These are phyloP conservation scores for Phytophthora multivora DNA, from an alignment of 352 stramenopile genomes.

Conservation along the genomic window DNA sequence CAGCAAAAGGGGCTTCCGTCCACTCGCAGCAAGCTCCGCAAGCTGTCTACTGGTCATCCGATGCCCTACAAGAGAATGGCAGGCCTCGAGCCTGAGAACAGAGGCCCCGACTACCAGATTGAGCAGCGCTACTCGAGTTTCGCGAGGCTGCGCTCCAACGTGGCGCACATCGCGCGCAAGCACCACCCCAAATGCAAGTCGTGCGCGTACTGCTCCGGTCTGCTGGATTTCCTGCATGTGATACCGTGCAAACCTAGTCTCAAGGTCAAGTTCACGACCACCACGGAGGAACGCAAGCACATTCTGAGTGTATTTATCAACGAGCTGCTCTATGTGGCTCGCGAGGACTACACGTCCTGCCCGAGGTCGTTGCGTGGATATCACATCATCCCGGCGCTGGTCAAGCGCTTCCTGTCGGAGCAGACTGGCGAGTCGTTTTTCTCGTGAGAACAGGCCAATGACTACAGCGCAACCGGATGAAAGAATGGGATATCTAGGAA, in stretches of 20 bases:
- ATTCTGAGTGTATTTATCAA: constrained; percentile 54
- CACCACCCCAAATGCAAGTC: constrained; percentile 48
- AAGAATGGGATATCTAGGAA: not conserved
- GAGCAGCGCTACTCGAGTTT: constrained; percentile 76
- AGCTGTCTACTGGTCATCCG: constrained; percentile 22
- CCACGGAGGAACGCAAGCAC: constrained; percentile 45
- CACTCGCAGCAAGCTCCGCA: constrained; percentile 18
- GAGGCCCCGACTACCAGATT: constrained; percentile 59
- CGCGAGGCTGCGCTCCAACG: constrained; percentile 46
- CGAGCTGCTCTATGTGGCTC: constrained; percentile 35
- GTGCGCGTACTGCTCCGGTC: constrained; percentile 52
- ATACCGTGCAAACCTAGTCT: constrained; percentile 48
- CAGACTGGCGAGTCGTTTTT: constrained; percentile 58
- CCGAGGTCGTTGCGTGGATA: constrained; percentile 41
- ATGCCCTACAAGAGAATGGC: not conserved
- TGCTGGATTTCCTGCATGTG: constrained; percentile 51
- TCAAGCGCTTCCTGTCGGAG: constrained; percentile 54
- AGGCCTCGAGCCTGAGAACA: constrained; percentile 18
- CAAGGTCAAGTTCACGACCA: constrained; percentile 56
- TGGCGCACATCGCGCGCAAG: constrained; percentile 52
- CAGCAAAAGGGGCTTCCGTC: constrained; percentile 59
- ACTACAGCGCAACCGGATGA: not conserved
- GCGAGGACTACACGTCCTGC: constrained; percentile 39
- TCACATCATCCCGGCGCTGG: constrained; percentile 49
- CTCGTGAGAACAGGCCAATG: constrained; percentile 19